These are phyloP conservation scores for Thymus mandschuricus DNA, from an alignment of 257 asterid genomes.

Conservation along the genomic window DNA sequence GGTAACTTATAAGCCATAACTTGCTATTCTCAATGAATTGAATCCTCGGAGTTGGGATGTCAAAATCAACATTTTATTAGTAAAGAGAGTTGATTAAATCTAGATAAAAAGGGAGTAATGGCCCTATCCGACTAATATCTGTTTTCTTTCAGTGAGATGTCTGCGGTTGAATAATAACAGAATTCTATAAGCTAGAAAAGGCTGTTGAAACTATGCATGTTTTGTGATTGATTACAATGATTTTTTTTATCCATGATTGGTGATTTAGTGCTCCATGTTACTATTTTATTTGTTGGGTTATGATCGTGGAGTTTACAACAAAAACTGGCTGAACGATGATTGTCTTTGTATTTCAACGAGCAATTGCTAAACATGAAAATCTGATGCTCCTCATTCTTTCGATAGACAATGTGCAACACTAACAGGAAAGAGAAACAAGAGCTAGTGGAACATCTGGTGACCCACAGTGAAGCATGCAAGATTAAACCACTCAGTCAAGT, in stretches of 20 bases:
- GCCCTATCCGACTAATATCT: background rate
- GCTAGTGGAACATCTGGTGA: constrained; percentile 52
- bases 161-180: background rate
- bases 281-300: background rate
- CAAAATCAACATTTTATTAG: background rate
- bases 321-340: background rate
- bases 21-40: background rate
- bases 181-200: background rate
- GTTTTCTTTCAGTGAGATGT: background rate
- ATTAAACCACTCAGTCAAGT: constrained; percentile 51
- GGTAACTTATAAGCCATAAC: constrained; percentile 19
- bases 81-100: background rate
- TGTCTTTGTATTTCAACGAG: background rate
- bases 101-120: background rate
- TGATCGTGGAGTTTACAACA: background rate
- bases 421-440: constrained; percentile 62
- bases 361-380: background rate
- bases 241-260: background rate
- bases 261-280: background rate
- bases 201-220: background rate
- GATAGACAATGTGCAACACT: constrained; percentile 49
- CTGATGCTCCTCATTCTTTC: constrained; percentile 26
- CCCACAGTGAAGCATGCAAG: constrained; percentile 31
- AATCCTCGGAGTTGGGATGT: background rate
- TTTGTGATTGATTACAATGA: background rate